Conservation (phyloP, 768 basidiomycete genomes). For the Clathrus columnatus region DNA sequence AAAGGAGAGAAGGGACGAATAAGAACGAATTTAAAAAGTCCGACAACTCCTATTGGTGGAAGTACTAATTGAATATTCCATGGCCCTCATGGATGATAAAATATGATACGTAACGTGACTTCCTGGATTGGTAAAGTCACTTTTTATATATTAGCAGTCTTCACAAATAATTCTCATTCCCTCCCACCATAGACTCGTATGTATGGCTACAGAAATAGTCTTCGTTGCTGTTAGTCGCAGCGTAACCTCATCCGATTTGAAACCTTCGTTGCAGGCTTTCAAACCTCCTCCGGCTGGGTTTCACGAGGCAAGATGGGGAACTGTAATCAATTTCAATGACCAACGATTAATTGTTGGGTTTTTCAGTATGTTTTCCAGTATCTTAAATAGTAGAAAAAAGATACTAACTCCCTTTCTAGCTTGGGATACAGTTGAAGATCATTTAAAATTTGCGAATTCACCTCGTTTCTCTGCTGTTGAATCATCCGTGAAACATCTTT, state of each 20-base stretch:
- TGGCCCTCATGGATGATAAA: no score
- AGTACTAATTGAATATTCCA: no score
- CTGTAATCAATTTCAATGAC: neutral
- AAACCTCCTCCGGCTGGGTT: neutral
- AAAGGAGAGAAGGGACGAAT: no score
- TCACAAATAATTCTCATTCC: no score
- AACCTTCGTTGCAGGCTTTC: neutral
- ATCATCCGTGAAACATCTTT: neutral
- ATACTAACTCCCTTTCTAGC: neutral
- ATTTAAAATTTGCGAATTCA: neutral
- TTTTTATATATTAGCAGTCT: no score
- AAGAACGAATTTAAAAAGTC: no score
- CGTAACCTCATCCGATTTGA: neutral
- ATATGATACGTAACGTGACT: no score
- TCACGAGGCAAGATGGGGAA: neutral
- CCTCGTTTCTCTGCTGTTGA: neutral
- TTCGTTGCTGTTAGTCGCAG: neutral
- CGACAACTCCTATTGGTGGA: no score
- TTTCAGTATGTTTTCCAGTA: neutral
- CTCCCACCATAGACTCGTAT: no score
- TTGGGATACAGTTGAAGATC: neutral
- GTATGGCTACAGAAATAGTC: neutral
- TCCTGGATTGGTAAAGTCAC: no score
- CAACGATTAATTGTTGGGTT: neutral
- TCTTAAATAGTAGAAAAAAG: neutral